phyloP scores from a whole-genome alignment of 2,329 filamentous ascomycete species.

The Lasiodiplodia citricola region DNA sequence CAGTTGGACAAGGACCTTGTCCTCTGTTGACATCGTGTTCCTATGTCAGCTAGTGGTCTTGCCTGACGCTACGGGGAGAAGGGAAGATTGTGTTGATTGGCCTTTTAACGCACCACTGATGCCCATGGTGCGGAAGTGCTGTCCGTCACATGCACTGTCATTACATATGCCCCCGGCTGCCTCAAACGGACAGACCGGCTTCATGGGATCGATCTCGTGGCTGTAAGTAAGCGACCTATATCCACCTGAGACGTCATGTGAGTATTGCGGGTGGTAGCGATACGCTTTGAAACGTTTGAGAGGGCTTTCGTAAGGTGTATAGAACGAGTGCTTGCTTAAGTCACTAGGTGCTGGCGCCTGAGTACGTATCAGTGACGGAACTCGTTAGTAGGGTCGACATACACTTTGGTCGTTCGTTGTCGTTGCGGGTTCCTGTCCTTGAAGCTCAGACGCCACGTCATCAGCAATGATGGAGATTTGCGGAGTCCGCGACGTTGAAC shows the following conservation, averaged over 20 bases:
- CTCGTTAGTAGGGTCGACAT: constrained; percentile 29
- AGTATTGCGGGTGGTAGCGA: constrained; percentile 84
- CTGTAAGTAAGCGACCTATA: constrained; percentile 92
- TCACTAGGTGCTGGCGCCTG: constrained; percentile 3
- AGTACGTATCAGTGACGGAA: constrained; percentile 25
- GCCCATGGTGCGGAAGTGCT: constrained; percentile 80
- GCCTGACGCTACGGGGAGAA: constrained; percentile 18
- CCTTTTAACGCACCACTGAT: constrained; percentile 72
- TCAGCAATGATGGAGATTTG: constrained; percentile 36
- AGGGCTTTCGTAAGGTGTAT: constrained; percentile 79
- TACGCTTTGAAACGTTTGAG: constrained; percentile 84
- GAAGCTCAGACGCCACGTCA: constrained; percentile 48
- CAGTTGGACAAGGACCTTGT: constrained; percentile 74
- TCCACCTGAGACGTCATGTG: constrained; percentile 71
- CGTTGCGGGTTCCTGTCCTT: constrained; percentile 31
- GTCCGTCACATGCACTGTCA: constrained; percentile 72
- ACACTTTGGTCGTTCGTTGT: constrained; percentile 30
- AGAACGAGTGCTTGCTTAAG: constrained; percentile 36
- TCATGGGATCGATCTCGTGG: constrained; percentile 80
- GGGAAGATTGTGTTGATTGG: constrained; percentile 9
- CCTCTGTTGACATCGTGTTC: constrained; percentile 58
- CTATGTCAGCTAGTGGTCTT: constrained; percentile 44
- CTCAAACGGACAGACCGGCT: constrained; percentile 78
- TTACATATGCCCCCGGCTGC: constrained; percentile 74
- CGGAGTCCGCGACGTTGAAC: constrained; percentile 23